Percentiles rank a stretch among this genome's conserved stretches.
Conservation (phyloP, 805 yeast genomes). For the Crinitomyces ghanaensis region DNA sequence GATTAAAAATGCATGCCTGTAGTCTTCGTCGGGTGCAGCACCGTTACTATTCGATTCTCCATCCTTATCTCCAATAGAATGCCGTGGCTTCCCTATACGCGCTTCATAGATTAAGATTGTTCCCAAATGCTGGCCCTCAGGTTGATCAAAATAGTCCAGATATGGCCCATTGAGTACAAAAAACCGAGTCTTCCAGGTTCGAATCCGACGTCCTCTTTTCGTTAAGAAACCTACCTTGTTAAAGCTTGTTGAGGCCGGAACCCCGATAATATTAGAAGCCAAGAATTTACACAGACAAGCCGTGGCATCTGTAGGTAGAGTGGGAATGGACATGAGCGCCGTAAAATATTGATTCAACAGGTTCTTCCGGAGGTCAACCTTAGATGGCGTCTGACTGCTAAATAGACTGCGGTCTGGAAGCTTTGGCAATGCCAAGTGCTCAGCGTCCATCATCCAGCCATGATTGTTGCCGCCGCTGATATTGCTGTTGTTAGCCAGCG, state of each 20-base stretch:
- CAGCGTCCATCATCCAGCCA: too few relatives aligned
- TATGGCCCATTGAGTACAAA: constrained; percentile 52
- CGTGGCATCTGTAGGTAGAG: constrained; percentile 42
- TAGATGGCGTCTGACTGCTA: constrained; percentile 45
- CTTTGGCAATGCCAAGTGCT: constrained; percentile 34
- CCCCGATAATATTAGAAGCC: constrained; percentile 46
- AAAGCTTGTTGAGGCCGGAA: neutral
- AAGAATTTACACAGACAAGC: constrained; percentile 50
- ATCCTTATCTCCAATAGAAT: too few relatives aligned
- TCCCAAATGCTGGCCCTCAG: constrained; percentile 45
- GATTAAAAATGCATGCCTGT: constrained; percentile 47
- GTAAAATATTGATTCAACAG: constrained; percentile 49
- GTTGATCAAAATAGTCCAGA: constrained; percentile 45
- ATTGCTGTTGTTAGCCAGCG: constrained; percentile 31
- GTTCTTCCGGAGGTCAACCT: constrained; percentile 49
- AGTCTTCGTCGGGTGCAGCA: constrained; percentile 19
- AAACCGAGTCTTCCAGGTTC: constrained; percentile 61
- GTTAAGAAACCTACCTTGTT: constrained; percentile 52
- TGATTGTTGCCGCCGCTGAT: too few relatives aligned
- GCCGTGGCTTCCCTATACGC: constrained; percentile 43
- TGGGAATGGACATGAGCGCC: constrained; percentile 44
- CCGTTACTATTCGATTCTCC: constrained; percentile 32
- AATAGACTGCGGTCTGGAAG: constrained; percentile 58
- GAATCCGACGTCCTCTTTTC: constrained; percentile 53
- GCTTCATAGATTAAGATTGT: constrained; percentile 38